A percentile compares a stretch with the other conserved stretches of the same genome.
Evolutionary conservation across 208 protist species (phyloP).

Genomic region (Blastocrithidia nonstop): DNA sequence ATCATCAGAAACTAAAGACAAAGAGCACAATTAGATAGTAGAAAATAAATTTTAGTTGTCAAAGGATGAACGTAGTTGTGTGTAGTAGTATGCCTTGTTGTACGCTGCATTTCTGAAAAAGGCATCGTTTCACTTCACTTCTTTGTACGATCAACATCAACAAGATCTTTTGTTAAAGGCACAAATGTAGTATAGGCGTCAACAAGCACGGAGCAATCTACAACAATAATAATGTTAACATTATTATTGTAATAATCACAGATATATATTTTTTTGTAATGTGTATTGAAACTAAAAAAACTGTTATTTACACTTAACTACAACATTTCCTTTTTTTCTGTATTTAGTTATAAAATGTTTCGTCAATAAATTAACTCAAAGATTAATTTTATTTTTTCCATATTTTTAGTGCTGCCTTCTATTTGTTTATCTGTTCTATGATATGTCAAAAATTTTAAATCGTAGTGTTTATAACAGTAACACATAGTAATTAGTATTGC

Average conservation of each 20-base stretch:
- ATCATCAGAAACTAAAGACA: no score
- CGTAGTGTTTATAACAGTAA: constrained; percentile 1
- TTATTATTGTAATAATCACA: not conserved
- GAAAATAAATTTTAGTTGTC: constrained; percentile 28
- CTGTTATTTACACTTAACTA: not conserved
- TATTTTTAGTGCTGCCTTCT: not conserved
- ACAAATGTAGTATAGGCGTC: constrained; percentile 36
- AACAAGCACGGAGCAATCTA: constrained; percentile 39
- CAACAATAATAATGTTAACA: constrained; percentile 16
- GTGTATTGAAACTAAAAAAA: not conserved
- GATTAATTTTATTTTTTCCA: not conserved
- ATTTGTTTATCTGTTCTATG: constrained; percentile 3
- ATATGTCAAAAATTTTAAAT: not conserved
- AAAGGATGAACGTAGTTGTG: constrained; percentile 46
- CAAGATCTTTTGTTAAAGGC: constrained; percentile 49
- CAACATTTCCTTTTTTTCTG: not conserved
- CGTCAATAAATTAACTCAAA: not conserved
- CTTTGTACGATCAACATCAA: constrained; percentile 64
- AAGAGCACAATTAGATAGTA: no score
- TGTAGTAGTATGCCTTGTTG: constrained; percentile 68
- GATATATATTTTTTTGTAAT: not conserved
- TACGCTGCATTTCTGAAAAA: constrained; percentile 52
- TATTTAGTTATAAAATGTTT: not conserved
- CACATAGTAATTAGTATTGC: not conserved
- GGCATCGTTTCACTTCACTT: constrained; percentile 39